phyloP scores from a whole-genome alignment of 139 green algal genomes.

The Chlorella sp. region DNA sequence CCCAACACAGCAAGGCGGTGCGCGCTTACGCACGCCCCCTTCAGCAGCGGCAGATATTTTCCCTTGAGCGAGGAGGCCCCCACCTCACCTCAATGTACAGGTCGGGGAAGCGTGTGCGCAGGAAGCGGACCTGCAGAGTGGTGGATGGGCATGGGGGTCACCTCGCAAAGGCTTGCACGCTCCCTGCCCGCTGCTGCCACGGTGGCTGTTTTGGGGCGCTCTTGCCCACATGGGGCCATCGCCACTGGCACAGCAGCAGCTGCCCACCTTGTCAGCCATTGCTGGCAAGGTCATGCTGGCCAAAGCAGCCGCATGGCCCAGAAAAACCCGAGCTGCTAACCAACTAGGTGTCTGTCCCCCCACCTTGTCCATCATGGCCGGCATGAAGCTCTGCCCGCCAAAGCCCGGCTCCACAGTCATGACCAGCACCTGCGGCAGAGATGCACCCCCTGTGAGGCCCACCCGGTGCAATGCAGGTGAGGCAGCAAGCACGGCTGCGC shows the following conservation, averaged over 20 bases:
- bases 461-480: too few species aligned
- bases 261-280: neutral
- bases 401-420: constrained; percentile 92
- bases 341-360: neutral
- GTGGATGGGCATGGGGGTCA: neutral
- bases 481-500: neutral
- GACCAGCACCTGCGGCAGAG: constrained; percentile 61
- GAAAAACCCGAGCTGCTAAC: too few species aligned
- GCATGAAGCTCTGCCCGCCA: constrained; percentile 86
- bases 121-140: constrained; percentile 40
- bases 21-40: too few species aligned
- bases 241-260: too few species aligned
- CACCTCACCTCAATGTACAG: constrained; percentile 17
- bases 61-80: too few species aligned
- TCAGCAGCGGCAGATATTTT: too few species aligned
- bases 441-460: too few species aligned
- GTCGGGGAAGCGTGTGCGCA: constrained; percentile 59
- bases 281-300: neutral
- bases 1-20: too few species aligned
- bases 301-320: too few species aligned
- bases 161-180: neutral
- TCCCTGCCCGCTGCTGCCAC: too few species aligned
- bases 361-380: constrained; percentile 64
- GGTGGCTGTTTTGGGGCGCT: too few species aligned
- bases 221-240: too few species aligned